These are phyloP conservation scores for Solanum pennellii DNA, from an alignment of 257 asterid species.

Conservation along the genomic window DNA sequence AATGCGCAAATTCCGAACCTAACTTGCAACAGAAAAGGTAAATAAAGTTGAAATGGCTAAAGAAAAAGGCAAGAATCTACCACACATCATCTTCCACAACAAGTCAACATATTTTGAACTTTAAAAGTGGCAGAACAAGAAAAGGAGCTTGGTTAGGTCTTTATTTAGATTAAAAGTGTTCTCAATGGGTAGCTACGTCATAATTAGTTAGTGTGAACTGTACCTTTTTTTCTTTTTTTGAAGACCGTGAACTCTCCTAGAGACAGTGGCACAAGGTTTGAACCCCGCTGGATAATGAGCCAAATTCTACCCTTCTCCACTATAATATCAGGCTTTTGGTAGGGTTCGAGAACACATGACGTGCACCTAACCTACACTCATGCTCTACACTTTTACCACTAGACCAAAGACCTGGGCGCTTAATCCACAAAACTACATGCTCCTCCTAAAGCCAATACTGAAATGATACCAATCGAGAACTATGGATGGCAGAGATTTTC, in stretches of 20 bases:
- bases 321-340: not conserved
- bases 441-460: not conserved
- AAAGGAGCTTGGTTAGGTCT: not conserved
- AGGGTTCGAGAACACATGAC: not conserved
- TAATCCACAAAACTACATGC: not conserved
- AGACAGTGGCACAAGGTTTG: not conserved
- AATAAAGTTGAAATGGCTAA: not conserved
- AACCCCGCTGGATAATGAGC: not conserved
- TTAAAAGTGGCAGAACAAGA: not conserved
- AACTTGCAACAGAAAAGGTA: not conserved
- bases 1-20: slow-evolving; percentile 89
- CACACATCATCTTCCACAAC: not conserved
- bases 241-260: not conserved
- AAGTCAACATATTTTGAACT: not conserved
- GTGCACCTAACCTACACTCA: not conserved
- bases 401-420: not conserved
- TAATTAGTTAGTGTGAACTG: not conserved
- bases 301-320: not conserved
- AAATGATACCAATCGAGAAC: not conserved
- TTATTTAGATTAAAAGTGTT: not conserved
- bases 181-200: not conserved
- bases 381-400: not conserved
- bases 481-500: not conserved
- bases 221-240: not conserved
- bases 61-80: not conserved